These are phyloP conservation scores for Vigna trinervia DNA, from an alignment of 306 rosid species.

Conservation along the genomic window DNA sequence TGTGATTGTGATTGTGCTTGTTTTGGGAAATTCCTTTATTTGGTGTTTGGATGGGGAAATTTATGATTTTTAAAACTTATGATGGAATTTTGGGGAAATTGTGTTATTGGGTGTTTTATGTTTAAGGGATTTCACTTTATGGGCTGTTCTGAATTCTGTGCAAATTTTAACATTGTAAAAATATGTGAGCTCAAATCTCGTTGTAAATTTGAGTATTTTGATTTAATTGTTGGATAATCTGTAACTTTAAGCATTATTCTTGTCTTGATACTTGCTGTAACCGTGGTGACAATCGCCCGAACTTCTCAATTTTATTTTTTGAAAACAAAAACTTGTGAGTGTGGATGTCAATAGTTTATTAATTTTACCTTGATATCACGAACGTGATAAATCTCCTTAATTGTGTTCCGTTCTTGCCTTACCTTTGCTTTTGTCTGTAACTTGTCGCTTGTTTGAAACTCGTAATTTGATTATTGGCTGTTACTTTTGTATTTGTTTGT, in stretches of 20 bases:
- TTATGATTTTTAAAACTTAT: background rate
- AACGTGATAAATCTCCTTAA: background rate
- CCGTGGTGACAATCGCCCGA: background rate
- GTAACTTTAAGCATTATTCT: background rate
- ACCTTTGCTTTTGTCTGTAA: background rate
- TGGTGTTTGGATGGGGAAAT: background rate
- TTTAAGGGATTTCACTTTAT: background rate
- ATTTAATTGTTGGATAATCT: background rate
- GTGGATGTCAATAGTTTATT: background rate
- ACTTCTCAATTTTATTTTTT: background rate
- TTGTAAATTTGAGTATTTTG: background rate
- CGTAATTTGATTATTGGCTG: slow-evolving; percentile 14
- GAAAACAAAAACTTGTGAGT: background rate
- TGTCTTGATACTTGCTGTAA: background rate
- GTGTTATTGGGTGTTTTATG: background rate
- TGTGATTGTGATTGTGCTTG: background rate
- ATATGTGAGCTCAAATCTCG: too few species aligned
- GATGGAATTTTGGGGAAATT: background rate
- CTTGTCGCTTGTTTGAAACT: slow-evolving; percentile 11
- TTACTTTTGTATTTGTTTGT: background rate
- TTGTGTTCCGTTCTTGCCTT: background rate
- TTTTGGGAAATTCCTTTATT: background rate
- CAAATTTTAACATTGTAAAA: background rate
- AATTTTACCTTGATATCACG: background rate
- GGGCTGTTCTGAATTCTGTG: background rate